Percentiles rank a stretch among this genome's conserved stretches.
These are phyloP conservation scores for Nitzschia inconspicua DNA, from an alignment of 108 stramenopile genomes.

Conservation along the genomic window DNA sequence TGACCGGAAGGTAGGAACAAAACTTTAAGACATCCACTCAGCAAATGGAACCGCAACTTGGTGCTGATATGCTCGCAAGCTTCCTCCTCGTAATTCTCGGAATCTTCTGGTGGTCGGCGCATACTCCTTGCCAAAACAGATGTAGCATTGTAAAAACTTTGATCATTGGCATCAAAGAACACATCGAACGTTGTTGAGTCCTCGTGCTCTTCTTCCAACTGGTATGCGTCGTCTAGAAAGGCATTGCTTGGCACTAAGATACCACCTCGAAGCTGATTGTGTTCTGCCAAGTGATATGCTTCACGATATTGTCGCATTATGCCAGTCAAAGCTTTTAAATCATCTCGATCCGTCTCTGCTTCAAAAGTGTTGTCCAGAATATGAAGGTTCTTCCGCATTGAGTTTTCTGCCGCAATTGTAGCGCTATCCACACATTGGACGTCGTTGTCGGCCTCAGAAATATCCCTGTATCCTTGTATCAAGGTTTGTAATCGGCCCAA, in stretches of 20 bases:
- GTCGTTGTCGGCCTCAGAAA: not conserved
- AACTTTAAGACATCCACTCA: slow-evolving; percentile 49
- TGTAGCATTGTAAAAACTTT: slow-evolving; percentile 57
- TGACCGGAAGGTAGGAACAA: slow-evolving; percentile 10
- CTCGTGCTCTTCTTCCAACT: slow-evolving; percentile 8
- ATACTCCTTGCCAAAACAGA: slow-evolving; percentile 34
- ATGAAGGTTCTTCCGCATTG: slow-evolving; percentile 8
- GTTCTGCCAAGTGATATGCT: slow-evolving; percentile 60
- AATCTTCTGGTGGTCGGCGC: not conserved
- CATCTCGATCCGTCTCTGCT: slow-evolving; percentile 43
- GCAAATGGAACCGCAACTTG: slow-evolving; percentile 47
- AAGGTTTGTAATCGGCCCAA: slow-evolving; percentile 18
- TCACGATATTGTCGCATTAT: slow-evolving; percentile 79
- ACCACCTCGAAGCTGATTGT: slow-evolving; percentile 64
- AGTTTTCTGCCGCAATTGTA: slow-evolving; percentile 7
- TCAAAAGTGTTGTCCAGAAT: not conserved
- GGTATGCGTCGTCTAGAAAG: slow-evolving; percentile 33
- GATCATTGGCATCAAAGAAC: slow-evolving; percentile 84
- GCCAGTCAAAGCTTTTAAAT: slow-evolving; percentile 46
- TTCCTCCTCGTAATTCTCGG: not conserved
- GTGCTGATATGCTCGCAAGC: slow-evolving; percentile 38
- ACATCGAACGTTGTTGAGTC: slow-evolving; percentile 64
- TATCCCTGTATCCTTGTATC: not conserved
- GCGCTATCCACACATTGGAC: not conserved
- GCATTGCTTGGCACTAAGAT: slow-evolving; percentile 58